These are phyloP conservation scores for Euclidium syriacum DNA, from an alignment of 345 rosid genomes.

Conservation along the genomic window DNA sequence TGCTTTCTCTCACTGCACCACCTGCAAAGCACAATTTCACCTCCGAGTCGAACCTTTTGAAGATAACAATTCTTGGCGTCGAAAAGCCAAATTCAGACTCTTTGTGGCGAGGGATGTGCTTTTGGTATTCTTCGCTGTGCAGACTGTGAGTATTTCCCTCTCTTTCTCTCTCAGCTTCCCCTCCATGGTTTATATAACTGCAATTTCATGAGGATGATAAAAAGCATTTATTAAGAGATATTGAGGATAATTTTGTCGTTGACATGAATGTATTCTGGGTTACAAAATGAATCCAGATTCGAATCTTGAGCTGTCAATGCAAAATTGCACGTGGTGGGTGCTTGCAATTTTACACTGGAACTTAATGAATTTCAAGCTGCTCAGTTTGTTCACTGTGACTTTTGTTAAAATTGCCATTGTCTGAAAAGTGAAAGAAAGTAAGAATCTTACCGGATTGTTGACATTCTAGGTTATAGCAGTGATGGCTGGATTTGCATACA, in stretches of 20 bases:
- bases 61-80: conserved; percentile 80
- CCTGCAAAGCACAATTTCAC: conserved; percentile 87
- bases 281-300: background rate
- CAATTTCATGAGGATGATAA: background rate
- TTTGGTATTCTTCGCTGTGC: conserved; percentile 83
- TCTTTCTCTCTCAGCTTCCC: background rate
- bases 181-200: background rate
- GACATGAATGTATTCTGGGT: background rate
- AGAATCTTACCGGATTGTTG: background rate
- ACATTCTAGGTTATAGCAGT: conserved; percentile 56
- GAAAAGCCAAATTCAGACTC: conserved; percentile 75
- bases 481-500: conserved; percentile 74
- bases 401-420: conserved; percentile 11
- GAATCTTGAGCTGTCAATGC: conserved; percentile 4
- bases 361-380: background rate
- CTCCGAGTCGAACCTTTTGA: conserved; percentile 64
- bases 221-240: background rate
- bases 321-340: background rate
- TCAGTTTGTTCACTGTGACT: conserved; percentile 3
- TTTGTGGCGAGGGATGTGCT: conserved; percentile 94
- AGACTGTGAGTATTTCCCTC: conserved; percentile 47
- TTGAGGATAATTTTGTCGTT: background rate
- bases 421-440: background rate
- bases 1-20: conserved; percentile 92
- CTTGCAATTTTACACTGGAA: background rate